Evolutionary conservation across 768 basidiomycete species (phyloP), one percentile per base, ranked within the genome.

Genomic region (Hygrophoropsis aurantiaca): DNA sequence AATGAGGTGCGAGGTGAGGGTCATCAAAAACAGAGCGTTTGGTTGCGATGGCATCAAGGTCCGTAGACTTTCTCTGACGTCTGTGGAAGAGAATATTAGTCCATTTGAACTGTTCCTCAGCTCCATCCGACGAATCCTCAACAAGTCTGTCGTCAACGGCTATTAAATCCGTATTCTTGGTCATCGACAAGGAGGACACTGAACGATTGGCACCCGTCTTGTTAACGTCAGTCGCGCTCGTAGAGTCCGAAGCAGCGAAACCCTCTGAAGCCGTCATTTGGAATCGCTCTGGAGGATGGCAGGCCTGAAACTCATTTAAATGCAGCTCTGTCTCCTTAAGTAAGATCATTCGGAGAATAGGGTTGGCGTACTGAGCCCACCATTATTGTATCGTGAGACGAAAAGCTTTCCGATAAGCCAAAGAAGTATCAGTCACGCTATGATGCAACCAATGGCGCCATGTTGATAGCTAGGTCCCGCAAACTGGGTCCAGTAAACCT

Each of bases 1-100:
- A 77, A 43, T 74, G 69, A 16, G 67, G 56, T 1, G 71, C 74
- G 5, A 77, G 61, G 25, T 66, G 54, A 11, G 75, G 74, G 47
- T 82, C 75, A 40, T 81, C 79, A 52, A 70, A 81, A 13, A 80
- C 74, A 2, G 77, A 78, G 5, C 74, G 72, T 23, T 65, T 71
- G n/a, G 80, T 81, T 4, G 77, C 67, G 39, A 69, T 70, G 11
- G 73, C 57, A 42, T 75, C 73, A 10, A 60, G 62, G 39, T 65
- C 58, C 19, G 42, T 10, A 5, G 26, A 37, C 21, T 27, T 11
- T 3, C 24, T 26, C 16, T 30, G 34, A 26, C 47, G 44, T 23
- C 44, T 30, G 21, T 46, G 34, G 20, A 56, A 50, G 5, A 59
- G 25, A 3, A 27, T 8, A 4, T 21, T 36, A 3, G 34, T 32